phyloP scores from a whole-genome alignment of 768 basidiomycete genomes.

The Tephrocybe rancida region DNA sequence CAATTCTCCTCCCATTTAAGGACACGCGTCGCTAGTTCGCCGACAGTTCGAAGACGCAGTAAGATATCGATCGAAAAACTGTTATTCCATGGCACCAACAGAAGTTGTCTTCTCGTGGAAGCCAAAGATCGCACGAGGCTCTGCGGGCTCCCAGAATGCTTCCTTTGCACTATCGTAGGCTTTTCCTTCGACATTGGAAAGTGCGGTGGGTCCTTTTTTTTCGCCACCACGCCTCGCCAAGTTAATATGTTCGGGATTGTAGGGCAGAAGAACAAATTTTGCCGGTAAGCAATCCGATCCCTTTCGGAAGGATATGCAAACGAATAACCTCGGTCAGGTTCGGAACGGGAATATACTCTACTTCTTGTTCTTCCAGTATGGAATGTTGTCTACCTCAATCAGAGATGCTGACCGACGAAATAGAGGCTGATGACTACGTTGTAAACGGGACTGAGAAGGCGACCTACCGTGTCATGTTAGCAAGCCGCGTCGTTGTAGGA shows the following conservation, averaged over 20 bases:
- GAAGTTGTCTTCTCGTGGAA: conserved; percentile 61
- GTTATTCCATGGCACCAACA: conserved; percentile 70
- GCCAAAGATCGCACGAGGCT: conserved; percentile 44
- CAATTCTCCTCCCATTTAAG: conserved; percentile 18
- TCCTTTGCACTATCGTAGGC: conserved; percentile 57
- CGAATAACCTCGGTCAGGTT: conserved; percentile 41
- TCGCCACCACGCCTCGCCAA: not conserved
- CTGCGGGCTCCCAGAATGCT: conserved; percentile 52
- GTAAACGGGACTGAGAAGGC: conserved; percentile 42
- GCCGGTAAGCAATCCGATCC: conserved; percentile 33
- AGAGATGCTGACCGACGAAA: not conserved
- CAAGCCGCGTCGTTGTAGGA: conserved; percentile 68
- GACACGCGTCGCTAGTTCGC: conserved; percentile 30
- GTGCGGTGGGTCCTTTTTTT: conserved; percentile 45
- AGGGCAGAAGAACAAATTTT: conserved; percentile 62
- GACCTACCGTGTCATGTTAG: conserved; percentile 50
- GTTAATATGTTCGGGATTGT: not conserved
- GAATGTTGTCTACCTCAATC: conserved; percentile 3
- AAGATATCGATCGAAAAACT: conserved; percentile 53
- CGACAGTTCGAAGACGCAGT: conserved; percentile 20
- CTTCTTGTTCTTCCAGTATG: conserved; percentile 66
- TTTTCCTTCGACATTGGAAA: conserved; percentile 61
- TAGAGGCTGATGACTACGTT: conserved; percentile 71
- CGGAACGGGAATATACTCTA: conserved; percentile 71
- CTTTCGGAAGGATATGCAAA: not conserved